A percentile compares a stretch with the other conserved stretches of the same genome.
Conservation (phyloP, 2,329 filamentous ascomycete genomes). For the Neonectria hederae region DNA sequence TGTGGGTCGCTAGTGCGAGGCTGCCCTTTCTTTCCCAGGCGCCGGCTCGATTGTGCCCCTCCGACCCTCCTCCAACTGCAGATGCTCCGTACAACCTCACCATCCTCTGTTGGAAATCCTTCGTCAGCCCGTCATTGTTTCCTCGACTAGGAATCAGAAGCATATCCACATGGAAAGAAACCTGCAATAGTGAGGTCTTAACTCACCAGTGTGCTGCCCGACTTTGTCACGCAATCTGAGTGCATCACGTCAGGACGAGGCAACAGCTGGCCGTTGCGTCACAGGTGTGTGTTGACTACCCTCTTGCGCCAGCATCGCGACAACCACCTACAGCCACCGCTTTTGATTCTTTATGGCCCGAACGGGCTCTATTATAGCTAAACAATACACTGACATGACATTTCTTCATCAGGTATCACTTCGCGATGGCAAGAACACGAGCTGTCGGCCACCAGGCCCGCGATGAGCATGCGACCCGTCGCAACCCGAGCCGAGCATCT, state of each 20-base stretch:
- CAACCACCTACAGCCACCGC: not conserved
- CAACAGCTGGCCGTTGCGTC: slow-evolving; percentile 9
- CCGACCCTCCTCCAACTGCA: slow-evolving; percentile 37
- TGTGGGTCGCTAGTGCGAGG: slow-evolving; percentile 31
- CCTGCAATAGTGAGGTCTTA: not conserved
- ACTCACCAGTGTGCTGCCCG: not conserved
- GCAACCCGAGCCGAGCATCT: slow-evolving; percentile 37
- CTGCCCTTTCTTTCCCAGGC: slow-evolving; percentile 25
- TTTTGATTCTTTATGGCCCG: not conserved
- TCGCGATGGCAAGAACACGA: slow-evolving; percentile 44
- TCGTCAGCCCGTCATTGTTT: not conserved
- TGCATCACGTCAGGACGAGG: slow-evolving; percentile 9
- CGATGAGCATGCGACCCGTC: slow-evolving; percentile 27
- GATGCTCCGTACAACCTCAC: slow-evolving; percentile 6
- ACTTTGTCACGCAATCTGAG: not conserved
- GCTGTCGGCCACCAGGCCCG: slow-evolving; percentile 31
- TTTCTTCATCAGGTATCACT: slow-evolving; percentile 6
- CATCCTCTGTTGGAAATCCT: not conserved
- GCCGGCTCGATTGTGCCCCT: slow-evolving; percentile 35
- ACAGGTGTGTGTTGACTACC: slow-evolving; percentile 28
- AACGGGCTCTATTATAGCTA: not conserved
- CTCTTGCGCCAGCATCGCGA: slow-evolving; percentile 25
- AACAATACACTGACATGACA: slow-evolving; percentile 16
- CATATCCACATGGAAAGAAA: not conserved
- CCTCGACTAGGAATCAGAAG: not conserved